These are phyloP conservation scores for Pseudocercospora vitis DNA, from an alignment of 2,329 filamentous ascomycete genomes.

Conservation along the genomic window DNA sequence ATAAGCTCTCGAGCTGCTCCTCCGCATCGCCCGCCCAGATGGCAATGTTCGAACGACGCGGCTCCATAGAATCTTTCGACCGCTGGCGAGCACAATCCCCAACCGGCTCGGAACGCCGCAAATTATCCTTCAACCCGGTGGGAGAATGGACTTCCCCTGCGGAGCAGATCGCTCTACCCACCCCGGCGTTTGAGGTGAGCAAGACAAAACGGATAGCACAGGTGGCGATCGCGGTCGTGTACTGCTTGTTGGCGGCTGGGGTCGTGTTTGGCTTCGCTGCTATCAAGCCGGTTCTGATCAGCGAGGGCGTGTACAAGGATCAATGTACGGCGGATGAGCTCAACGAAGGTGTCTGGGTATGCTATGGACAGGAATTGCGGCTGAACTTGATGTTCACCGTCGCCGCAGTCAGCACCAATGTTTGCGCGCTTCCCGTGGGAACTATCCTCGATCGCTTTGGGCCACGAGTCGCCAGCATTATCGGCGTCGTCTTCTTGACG, in stretches of 20 bases:
- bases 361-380: slow-evolving; percentile 58
- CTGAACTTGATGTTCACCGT: slow-evolving; percentile 93
- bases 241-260: slow-evolving; percentile 75
- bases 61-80: slow-evolving; percentile 31
- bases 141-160: slow-evolving; percentile 46
- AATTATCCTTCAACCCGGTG: slow-evolving; percentile 53
- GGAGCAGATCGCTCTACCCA: slow-evolving; percentile 42
- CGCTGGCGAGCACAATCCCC: slow-evolving; percentile 35
- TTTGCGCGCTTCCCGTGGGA: slow-evolving; percentile 80
- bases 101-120: slow-evolving; percentile 44
- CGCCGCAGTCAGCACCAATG: slow-evolving; percentile 83
- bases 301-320: slow-evolving; percentile 69
- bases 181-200: slow-evolving; percentile 56
- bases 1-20: slow-evolving; percentile 12
- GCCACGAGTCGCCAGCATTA: slow-evolving; percentile 71
- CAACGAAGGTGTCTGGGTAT: slow-evolving; percentile 52
- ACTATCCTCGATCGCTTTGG: slow-evolving; percentile 81
- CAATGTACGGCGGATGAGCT: slow-evolving; percentile 59
- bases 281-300: slow-evolving; percentile 75
- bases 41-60: slow-evolving; percentile 32
- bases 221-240: slow-evolving; percentile 66
- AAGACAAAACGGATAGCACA: slow-evolving; percentile 61
- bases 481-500: slow-evolving; percentile 67
- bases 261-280: slow-evolving; percentile 83
- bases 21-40: slow-evolving; percentile 13